phyloP scores from a whole-genome alignment of 306 rosid species.

The Mimosa bimucronata region DNA sequence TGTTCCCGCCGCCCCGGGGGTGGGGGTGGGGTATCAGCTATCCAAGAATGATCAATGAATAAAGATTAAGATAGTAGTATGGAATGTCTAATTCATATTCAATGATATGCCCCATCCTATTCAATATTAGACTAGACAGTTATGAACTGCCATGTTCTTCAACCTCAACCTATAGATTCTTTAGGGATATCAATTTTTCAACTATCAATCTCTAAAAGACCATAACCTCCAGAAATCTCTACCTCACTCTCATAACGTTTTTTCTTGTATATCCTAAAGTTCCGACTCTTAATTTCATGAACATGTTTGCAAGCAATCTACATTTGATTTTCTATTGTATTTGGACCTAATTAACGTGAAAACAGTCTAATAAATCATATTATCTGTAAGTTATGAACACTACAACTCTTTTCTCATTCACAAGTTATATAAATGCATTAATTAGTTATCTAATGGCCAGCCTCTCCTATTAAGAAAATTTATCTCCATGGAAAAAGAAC shows the following conservation, averaged over 20 bases:
- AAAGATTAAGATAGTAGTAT: not conserved
- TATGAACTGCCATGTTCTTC: not conserved
- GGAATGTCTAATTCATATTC: not conserved
- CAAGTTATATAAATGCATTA: too few relatives aligned
- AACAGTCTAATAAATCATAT: too few relatives aligned
- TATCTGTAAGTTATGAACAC: not conserved
- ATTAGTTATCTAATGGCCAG: not conserved
- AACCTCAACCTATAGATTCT: not conserved
- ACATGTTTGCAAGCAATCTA: too few relatives aligned
- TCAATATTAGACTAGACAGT: not conserved
- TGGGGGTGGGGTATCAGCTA: too few relatives aligned
- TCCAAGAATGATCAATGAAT: not conserved
- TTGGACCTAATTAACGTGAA: not conserved
- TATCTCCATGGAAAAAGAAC: not conserved
- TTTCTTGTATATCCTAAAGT: too few relatives aligned
- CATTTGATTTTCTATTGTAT: too few relatives aligned
- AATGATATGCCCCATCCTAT: not conserved
- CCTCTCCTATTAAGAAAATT: not conserved
- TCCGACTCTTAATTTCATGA: too few relatives aligned
- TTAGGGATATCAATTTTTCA: too few relatives aligned
- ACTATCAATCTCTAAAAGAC: not conserved
- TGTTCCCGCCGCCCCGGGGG: too few relatives aligned
- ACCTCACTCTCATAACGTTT: not conserved
- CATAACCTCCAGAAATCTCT: not conserved
- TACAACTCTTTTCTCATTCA: not conserved